Percentiles rank a stretch among this genome's conserved stretches.
These are phyloP conservation scores for Tylopilus plumbeoviolaceoides DNA, from an alignment of 768 basidiomycete species.

Conservation along the genomic window DNA sequence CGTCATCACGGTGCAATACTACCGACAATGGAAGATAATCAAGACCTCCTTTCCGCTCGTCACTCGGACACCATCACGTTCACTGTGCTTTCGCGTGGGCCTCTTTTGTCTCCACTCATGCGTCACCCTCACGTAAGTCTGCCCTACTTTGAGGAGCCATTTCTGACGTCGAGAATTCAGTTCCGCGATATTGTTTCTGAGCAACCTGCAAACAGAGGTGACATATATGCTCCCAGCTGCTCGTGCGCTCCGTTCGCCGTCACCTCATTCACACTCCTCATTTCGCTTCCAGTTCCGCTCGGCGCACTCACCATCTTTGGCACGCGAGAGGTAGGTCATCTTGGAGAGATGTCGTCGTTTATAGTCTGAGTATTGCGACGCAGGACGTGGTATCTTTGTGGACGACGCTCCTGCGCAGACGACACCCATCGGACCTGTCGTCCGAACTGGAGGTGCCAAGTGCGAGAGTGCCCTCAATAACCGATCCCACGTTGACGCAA, in stretches of 20 bases:
- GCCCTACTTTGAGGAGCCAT: not conserved
- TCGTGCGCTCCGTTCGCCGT: conserved; percentile 31
- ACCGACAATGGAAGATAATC: conserved; percentile 36
- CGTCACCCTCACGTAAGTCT: conserved; percentile 40
- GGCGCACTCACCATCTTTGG: conserved; percentile 47
- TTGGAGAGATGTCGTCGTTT: not conserved
- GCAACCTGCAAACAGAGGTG: conserved; percentile 26
- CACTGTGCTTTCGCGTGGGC: conserved; percentile 37
- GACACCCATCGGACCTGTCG: conserved; percentile 8
- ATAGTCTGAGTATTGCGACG: not conserved
- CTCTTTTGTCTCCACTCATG: conserved; percentile 45
- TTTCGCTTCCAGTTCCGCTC: conserved; percentile 41
- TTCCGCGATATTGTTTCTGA: conserved; percentile 37
- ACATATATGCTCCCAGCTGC: conserved; percentile 49
- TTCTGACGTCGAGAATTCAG: conserved; percentile 11
- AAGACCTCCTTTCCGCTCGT: conserved; percentile 41
- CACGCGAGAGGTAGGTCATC: conserved; percentile 39
- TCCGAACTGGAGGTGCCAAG: conserved; percentile 19
- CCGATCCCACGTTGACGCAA: conserved; percentile 6
- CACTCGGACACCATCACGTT: conserved; percentile 32
- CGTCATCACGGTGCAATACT: conserved; percentile 41
- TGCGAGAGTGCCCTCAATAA: conserved; percentile 20
- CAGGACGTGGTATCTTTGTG: conserved; percentile 41
- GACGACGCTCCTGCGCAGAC: conserved; percentile 13
- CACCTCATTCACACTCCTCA: not conserved